Base-by-base conservation (phyloP, 345 rosid species). In the Pelargonium nanum region DNA sequence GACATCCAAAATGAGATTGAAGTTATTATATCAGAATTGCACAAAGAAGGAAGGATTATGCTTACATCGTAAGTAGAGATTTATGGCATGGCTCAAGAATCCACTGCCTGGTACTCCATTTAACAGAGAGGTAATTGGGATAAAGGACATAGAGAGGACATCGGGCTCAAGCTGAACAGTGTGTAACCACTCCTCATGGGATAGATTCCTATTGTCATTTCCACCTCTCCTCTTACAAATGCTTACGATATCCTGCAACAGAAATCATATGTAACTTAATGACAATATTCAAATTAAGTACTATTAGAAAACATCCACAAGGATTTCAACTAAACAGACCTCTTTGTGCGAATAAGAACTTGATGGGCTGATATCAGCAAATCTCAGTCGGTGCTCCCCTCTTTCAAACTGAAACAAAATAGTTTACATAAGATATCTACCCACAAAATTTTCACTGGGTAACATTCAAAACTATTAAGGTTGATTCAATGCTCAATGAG, bases 211-310 rank as follows among this genome's bases (percentile, higher is more conserved):
- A 66, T 75, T 72, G 59, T 77, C 95, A 59, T 71, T 85, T 71
- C 99, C 99, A 57, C 97, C 99, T 73, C 99, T 84, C 72, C 97
- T 86, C 81, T 83, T 93, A 81, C 80, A 74, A 74, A 83, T 79
- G 65, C 77, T 79, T 34, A 69, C 71, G 26, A 84, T 71, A 63
- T 87, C 96, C 99, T 93, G 81, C 81, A 77, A 53, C 55, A n/a
- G n/a, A 52, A 17, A n/a, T n/a, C n/a, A n/a, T n/a, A n/a, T n/a
- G 15, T 6, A 40, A 40, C 48, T 12, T 2, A 40, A 17, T 40
- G 48, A 40, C 48, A 40, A 12, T 17, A 40, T 40, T 15, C 15
- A 40, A 40, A 9, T 40, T 7, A 10, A 9, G 48, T 40, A 40
- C 15, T 40, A 17, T 40, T 40, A 40, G 15, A 17, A 40, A 40